phyloP scores from a whole-genome alignment of 768 basidiomycete species.

The Roridomyces roridus region DNA sequence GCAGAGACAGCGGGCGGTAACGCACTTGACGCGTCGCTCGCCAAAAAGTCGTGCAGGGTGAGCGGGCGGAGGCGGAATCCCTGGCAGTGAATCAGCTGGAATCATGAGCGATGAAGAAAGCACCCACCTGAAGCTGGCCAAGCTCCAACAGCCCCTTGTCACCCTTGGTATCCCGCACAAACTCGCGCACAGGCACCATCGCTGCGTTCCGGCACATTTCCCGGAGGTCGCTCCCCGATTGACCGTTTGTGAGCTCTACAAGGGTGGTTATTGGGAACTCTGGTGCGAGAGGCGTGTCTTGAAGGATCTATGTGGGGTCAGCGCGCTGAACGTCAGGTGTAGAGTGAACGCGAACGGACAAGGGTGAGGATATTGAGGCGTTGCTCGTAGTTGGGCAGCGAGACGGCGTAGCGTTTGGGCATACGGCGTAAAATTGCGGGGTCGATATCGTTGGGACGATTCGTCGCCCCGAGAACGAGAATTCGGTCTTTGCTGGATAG shows the following conservation, averaged over 20 bases:
- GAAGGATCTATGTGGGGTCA: conserved; percentile 95
- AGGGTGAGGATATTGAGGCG: conserved; percentile 84
- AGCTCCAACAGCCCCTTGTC: conserved; percentile 50
- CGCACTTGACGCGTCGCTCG: conserved; percentile 11
- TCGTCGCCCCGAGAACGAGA: conserved; percentile 93
- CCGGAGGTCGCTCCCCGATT: conserved; percentile 89
- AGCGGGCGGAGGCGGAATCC: conserved; percentile 82
- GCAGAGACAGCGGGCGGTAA: background rate
- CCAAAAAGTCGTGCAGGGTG: conserved; percentile 67
- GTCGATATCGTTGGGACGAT: conserved; percentile 92
- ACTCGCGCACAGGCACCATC: conserved; percentile 90
- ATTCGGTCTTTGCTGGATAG: conserved; percentile 82
- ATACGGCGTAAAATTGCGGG: conserved; percentile 90
- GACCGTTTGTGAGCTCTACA: conserved; percentile 71
- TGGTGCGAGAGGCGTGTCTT: conserved; percentile 71
- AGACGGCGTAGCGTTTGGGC: conserved; percentile 94
- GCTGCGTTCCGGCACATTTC: conserved; percentile 94
- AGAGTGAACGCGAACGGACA: too few relatives aligned
- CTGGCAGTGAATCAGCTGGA: too few relatives aligned
- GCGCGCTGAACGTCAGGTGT: too few relatives aligned
- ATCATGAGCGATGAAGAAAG: background rate
- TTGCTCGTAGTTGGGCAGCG: conserved; percentile 79
- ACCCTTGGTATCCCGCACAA: conserved; percentile 60
- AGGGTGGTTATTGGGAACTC: conserved; percentile 67
- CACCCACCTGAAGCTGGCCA: conserved; percentile 56